Base-by-base conservation (phyloP, 192 early-diverging fungal genomes). In the Coemansia sp. region DNA sequence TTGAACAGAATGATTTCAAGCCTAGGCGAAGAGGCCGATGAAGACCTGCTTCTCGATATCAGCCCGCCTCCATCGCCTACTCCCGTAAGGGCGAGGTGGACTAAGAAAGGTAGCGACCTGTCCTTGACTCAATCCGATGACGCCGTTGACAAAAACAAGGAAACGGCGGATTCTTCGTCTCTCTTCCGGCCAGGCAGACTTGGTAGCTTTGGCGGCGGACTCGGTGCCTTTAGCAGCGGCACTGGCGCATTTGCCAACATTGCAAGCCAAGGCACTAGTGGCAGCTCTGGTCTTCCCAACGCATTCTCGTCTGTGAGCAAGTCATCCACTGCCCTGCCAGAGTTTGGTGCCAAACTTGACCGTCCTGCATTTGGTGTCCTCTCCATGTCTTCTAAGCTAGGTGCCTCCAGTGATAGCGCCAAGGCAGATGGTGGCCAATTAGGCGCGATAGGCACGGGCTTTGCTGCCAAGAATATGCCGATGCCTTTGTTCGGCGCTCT, bases 351-450 rank as follows among this genome's bases (percentile, higher is more conserved):
- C 12, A 75, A 73, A 35, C 51, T 81, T 45, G 73, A 70, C 38
- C 68, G 71, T 20, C 79, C 79, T 20, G 79, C 67, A 20, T 81
- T 81, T 72, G 79, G 79, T 8, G 70, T 81, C 12, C 63, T 64
- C 1, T 81, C 79, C 18, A 75, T 75, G 73, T 70, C 79, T 5
- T 20, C 37, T 7, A 61, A 41, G 15, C 4, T n/a, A 15, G 14
- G n/a, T 8, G 6, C 4, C 9, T 61, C 59, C n/a, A 18, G n/a
- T 2, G 17, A n/a, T n/a, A 38, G 12, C 14, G 2, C 28, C 17
- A 28, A 28, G 12, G 32, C 5, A 15, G 55, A 12, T 7, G 32
- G 17, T 5, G 51, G 51, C 15, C 17, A 18, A 52, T 52, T 18
- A 18, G 51, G 28, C 9, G 2, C 28, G 55, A 18, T 34, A 15